A percentile compares a stretch with the other conserved stretches of the same genome.
Evolutionary conservation across 768 basidiomycete species (phyloP).

Genomic region (Pleurotus tuoliensis): DNA sequence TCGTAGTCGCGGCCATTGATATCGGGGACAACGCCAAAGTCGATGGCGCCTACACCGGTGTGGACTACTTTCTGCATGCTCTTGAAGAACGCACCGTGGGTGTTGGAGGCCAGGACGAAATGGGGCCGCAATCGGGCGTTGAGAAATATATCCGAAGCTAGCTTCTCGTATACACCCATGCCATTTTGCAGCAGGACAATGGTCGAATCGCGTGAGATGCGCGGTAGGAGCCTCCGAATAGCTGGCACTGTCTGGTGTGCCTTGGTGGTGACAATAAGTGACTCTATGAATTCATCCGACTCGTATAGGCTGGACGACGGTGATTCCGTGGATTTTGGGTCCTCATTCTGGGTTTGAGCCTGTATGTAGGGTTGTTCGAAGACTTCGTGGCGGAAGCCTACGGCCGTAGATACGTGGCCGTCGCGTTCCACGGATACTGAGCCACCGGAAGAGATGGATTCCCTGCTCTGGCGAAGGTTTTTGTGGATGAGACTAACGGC

Average conservation of each 20-base stretch:
- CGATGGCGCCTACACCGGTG: conserved; percentile 62
- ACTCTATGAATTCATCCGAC: conserved; percentile 47
- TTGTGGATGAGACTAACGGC: conserved; percentile 71
- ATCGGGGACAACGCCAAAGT: conserved; percentile 47
- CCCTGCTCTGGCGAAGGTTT: conserved; percentile 31
- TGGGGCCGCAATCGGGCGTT: conserved; percentile 73
- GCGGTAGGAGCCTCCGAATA: conserved; percentile 52
- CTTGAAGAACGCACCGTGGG: conserved; percentile 71
- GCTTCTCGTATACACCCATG: conserved; percentile 79
- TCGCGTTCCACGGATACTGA: conserved; percentile 45
- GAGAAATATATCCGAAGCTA: conserved; percentile 64
- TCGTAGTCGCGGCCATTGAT: conserved; percentile 6
- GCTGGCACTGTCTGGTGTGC: conserved; percentile 61
- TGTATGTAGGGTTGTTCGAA: conserved; percentile 23
- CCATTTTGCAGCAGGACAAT: conserved; percentile 94
- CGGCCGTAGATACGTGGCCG: conserved; percentile 37
- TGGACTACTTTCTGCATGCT: conserved; percentile 57
- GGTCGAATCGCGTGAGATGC: conserved; percentile 65
- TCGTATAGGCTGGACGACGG: conserved; percentile 4
- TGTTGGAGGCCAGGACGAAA: conserved; percentile 81
- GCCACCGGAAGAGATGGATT: conserved; percentile 27
- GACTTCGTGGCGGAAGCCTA: conserved; percentile 48
- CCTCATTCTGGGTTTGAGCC: not conserved
- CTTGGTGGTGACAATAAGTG: conserved; percentile 82
- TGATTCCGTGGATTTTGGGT: conserved; percentile 4